phyloP scores from a whole-genome alignment of 306 rosid species.

The Dalbergia cochinchinensis region DNA sequence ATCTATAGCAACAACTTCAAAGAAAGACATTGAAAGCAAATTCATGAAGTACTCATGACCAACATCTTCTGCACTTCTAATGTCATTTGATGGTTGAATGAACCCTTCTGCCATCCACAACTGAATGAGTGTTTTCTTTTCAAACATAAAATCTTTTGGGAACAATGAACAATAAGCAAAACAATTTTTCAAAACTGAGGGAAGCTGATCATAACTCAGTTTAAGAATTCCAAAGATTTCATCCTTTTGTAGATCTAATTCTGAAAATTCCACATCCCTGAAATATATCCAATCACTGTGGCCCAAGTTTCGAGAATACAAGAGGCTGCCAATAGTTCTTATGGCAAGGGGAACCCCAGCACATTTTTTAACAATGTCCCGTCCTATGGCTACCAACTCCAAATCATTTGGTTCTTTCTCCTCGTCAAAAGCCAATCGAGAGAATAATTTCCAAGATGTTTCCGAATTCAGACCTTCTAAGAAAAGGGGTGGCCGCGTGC shows the following conservation, averaged over 20 bases:
- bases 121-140: slow-evolving; percentile 36
- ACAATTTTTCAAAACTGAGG: slow-evolving; percentile 51
- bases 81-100: slow-evolving; percentile 28
- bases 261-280: slow-evolving; percentile 47
- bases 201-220: slow-evolving; percentile 52
- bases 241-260: slow-evolving; percentile 38
- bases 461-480: slow-evolving; percentile 37
- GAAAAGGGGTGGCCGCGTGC: background rate
- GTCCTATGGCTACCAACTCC: slow-evolving; percentile 26
- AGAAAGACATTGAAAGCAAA: slow-evolving; percentile 48
- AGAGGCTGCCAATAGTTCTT: slow-evolving; percentile 43
- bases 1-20: slow-evolving; percentile 19
- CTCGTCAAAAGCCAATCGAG: slow-evolving; percentile 36
- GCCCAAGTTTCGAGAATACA: slow-evolving; percentile 44
- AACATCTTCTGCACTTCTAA: slow-evolving; percentile 48
- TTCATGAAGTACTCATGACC: slow-evolving; percentile 52
- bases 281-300: slow-evolving; percentile 47
- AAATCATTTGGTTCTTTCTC: slow-evolving; percentile 16
- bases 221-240: slow-evolving; percentile 41
- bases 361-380: slow-evolving; percentile 45
- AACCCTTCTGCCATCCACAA: slow-evolving; percentile 60
- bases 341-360: slow-evolving; percentile 50
- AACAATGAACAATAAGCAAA: slow-evolving; percentile 55
- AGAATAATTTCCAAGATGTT: slow-evolving; percentile 42
- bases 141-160: slow-evolving; percentile 46